Evolutionary conservation across 306 rosid species (phyloP).

Genomic region (Mimosa pudica): DNA sequence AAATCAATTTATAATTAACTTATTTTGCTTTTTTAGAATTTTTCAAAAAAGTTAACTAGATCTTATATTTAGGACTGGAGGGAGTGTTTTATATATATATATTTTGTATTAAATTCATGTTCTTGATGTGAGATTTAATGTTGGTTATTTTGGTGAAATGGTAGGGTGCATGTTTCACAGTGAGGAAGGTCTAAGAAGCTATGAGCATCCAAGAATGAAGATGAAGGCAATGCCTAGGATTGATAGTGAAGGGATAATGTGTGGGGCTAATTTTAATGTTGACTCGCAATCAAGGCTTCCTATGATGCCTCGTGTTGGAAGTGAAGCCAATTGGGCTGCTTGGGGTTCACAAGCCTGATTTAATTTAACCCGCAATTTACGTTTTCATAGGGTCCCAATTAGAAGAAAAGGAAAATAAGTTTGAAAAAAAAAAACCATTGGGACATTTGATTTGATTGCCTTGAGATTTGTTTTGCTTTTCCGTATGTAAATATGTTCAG

Average conservation of each 20-base stretch:
- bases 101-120: background rate
- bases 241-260: slow-evolving; percentile 91
- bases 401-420: background rate
- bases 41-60: no score
- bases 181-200: slow-evolving; percentile 74
- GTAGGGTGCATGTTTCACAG: slow-evolving; percentile 95
- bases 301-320: slow-evolving; percentile 93
- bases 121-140: background rate
- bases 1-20: no score
- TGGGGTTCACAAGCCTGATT: slow-evolving; percentile 54
- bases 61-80: no score
- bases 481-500: slow-evolving; percentile 22
- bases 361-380: background rate
- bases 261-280: slow-evolving; percentile 93
- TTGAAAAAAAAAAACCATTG: background rate
- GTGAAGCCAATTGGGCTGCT: slow-evolving; percentile 90
- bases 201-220: slow-evolving; percentile 85
- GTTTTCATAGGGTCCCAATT: no score
- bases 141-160: slow-evolving; percentile 6
- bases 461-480: background rate
- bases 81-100: background rate
- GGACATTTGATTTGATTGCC: background rate
- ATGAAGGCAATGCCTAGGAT: slow-evolving; percentile 93
- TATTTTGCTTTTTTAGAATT: no score
- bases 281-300: slow-evolving; percentile 67